Evolutionary conservation across 1,139 yeast species (phyloP).

Genomic region (Blastobotrys raffinosifermentans): DNA sequence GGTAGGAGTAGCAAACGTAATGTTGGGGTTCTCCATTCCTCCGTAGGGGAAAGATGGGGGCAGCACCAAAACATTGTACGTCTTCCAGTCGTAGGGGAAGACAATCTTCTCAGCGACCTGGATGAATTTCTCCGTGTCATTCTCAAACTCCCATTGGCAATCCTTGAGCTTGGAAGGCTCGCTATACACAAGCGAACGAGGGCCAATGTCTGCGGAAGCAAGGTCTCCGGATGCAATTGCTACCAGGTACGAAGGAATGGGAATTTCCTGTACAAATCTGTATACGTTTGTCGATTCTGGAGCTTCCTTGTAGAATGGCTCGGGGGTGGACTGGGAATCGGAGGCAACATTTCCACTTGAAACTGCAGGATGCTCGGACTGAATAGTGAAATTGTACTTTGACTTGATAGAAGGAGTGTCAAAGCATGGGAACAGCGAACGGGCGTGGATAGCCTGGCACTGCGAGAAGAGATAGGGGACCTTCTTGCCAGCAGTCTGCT

Average conservation of each 20-base stretch:
- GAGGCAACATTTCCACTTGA: slow-evolving; percentile 57
- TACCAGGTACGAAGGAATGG: slow-evolving; percentile 79
- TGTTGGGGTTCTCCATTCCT: slow-evolving; percentile 93
- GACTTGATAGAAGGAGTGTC: slow-evolving; percentile 86
- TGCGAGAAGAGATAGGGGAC: slow-evolving; percentile 82
- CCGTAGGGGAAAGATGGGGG: slow-evolving; percentile 90
- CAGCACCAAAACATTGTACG: slow-evolving; percentile 72
- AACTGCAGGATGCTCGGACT: slow-evolving; percentile 60
- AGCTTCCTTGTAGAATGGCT: slow-evolving; percentile 10
- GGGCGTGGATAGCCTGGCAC: slow-evolving; percentile 86
- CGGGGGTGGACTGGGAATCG: slow-evolving; percentile 6
- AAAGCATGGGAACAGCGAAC: slow-evolving; percentile 83
- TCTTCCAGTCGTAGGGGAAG: slow-evolving; percentile 82
- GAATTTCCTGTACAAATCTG: slow-evolving; percentile 63
- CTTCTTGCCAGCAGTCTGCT: slow-evolving; percentile 68
- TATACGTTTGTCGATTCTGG: slow-evolving; percentile 28
- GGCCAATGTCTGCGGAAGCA: slow-evolving; percentile 65
- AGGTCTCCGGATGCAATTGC: slow-evolving; percentile 86
- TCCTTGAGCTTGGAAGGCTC: slow-evolving; percentile 66
- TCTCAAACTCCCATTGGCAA: slow-evolving; percentile 74
- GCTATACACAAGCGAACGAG: slow-evolving; percentile 75
- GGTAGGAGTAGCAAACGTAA: slow-evolving; percentile 89
- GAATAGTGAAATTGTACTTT: slow-evolving; percentile 52
- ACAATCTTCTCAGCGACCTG: slow-evolving; percentile 72
- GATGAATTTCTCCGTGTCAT: slow-evolving; percentile 73